These are phyloP conservation scores for Dactylellina leptospora DNA, from an alignment of 2,329 filamentous ascomycete species.

Conservation along the genomic window DNA sequence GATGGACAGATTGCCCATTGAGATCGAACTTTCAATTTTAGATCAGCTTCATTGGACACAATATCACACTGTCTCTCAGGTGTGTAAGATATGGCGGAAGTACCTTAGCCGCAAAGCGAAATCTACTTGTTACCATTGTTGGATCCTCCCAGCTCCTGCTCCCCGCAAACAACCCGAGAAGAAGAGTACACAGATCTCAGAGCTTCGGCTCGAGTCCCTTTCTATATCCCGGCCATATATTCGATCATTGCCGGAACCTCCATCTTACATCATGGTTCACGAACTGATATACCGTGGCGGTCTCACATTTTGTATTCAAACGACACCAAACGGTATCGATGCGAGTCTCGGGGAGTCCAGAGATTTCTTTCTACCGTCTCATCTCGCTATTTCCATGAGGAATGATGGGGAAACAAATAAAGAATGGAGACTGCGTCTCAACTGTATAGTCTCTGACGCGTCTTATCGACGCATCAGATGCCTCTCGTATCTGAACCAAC, in stretches of 20 bases:
- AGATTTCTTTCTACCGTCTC: constrained; percentile 23
- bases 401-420: constrained; percentile 13
- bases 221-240: constrained; percentile 18
- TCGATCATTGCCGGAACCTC: constrained; percentile 8
- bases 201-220: background rate
- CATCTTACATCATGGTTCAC: constrained; percentile 24
- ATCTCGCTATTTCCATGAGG: constrained; percentile 19
- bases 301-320: constrained; percentile 32
- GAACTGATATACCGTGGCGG: constrained; percentile 36
- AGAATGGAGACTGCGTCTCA: constrained; percentile 27
- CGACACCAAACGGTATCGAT: constrained; percentile 22
- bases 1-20: constrained; percentile 20
- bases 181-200: background rate
- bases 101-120: constrained; percentile 32
- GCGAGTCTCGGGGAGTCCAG: constrained; percentile 17
- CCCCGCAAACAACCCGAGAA: constrained; percentile 11
- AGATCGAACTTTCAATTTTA: constrained; percentile 36
- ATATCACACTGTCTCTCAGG: constrained; percentile 37
- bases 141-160: constrained; percentile 2
- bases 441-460: constrained; percentile 14
- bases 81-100: constrained; percentile 35
- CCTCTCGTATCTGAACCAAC: constrained; percentile 31
- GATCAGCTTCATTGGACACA: constrained; percentile 45
- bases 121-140: constrained; percentile 31
- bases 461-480: constrained; percentile 29